These are phyloP conservation scores for Syzygium oleosum DNA, from an alignment of 345 rosid species.

Conservation along the genomic window DNA sequence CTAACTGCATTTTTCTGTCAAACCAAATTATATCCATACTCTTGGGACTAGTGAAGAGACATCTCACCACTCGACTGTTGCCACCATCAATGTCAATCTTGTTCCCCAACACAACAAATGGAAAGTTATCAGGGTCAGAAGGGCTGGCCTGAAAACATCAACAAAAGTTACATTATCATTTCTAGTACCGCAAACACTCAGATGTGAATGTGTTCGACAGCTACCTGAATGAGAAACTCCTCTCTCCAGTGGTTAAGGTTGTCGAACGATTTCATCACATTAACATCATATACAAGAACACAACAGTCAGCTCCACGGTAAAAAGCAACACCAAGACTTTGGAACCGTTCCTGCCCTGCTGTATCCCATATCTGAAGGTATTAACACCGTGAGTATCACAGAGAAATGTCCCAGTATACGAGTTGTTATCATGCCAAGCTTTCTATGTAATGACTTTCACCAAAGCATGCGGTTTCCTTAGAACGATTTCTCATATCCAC, in stretches of 20 bases:
- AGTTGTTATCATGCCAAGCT: not conserved
- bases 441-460: not conserved
- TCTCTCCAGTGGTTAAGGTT: slow-evolving; percentile 89
- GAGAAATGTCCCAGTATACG: not conserved
- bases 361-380: slow-evolving; percentile 79
- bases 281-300: slow-evolving; percentile 83
- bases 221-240: slow-evolving; percentile 83
- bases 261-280: slow-evolving; percentile 80
- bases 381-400: not conserved
- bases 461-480: not conserved
- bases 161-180: not conserved
- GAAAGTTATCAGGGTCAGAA: slow-evolving; percentile 80
- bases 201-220: not conserved
- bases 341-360: slow-evolving; percentile 88
- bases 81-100: slow-evolving; percentile 83
- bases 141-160: slow-evolving; percentile 61
- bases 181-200: not conserved
- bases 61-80: slow-evolving; percentile 80
- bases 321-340: slow-evolving; percentile 84
- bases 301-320: slow-evolving; percentile 90
- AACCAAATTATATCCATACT: not conserved
- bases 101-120: slow-evolving; percentile 83
- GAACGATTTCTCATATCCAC: not conserved
- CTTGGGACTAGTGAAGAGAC: not conserved
- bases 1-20: not conserved